phyloP scores from a whole-genome alignment of 2,329 filamentous ascomycete species.

The Coniochaeta sp. region DNA sequence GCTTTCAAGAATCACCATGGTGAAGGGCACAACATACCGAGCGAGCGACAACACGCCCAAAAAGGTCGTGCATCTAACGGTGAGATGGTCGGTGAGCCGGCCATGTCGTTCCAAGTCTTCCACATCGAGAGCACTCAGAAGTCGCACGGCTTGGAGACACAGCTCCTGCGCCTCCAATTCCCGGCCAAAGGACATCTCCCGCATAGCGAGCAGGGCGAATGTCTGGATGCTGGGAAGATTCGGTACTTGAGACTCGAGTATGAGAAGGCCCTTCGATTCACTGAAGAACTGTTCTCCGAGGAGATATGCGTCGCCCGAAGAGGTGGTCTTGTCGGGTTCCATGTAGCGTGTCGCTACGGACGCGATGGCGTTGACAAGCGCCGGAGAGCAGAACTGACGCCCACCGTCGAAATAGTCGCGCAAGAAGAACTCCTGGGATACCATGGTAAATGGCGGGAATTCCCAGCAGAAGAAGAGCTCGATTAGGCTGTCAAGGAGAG shows the following conservation, averaged over 20 bases:
- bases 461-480: slow-evolving; percentile 39
- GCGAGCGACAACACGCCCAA: neutral
- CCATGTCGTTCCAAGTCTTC: neutral
- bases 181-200: slow-evolving; percentile 1
- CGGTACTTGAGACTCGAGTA: neutral
- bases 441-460: slow-evolving; percentile 42
- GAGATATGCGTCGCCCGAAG: neutral
- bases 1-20: no score
- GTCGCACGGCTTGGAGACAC: neutral
- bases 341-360: slow-evolving; percentile 13
- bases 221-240: slow-evolving; percentile 1
- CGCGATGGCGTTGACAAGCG: slow-evolving; percentile 32
- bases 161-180: neutral
- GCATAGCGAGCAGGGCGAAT: neutral
- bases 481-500: neutral
- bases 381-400: slow-evolving; percentile 36
- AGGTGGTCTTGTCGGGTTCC: neutral
- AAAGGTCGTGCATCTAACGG: neutral
- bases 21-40: slow-evolving; percentile 3
- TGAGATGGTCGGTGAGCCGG: neutral
- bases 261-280: neutral
- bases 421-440: slow-evolving; percentile 39
- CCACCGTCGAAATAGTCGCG: slow-evolving; percentile 34
- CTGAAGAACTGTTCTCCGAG: neutral
- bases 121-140: neutral